Evolutionary conservation across 148 eudicot genomes (phyloP), one percentile per base, ranked within the genome.

Genomic region (Rhododendron williamsianum): DNA sequence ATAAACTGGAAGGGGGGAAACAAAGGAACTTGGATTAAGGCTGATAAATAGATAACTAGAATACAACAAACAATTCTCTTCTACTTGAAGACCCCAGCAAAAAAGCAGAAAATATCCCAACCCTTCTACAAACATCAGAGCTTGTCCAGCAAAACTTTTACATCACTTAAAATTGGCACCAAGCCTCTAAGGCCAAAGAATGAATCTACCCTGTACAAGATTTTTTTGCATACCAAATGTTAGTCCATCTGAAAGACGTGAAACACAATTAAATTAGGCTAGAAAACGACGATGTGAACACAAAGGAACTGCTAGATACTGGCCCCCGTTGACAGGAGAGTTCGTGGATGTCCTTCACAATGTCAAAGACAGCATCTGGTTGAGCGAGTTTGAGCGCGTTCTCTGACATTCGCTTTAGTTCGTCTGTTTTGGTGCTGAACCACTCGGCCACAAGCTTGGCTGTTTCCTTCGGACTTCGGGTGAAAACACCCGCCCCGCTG

Each of bases 401-500:
- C 86, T 94, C 96, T 2, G 99, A 97, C 97, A 94, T 91, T 86
- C 72, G 89, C 87, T 91, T 87, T 46, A 89, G 96, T 35, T 97
- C 96, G 1, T 93, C 93, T 1, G 85, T 80, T 78, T 95, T 95
- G 9, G 91, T 92, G 91, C 92, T 94, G 89, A 97, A 97, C 99
- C 99, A 97, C 84, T 92, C 96, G 0, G 96, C 89, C 5, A 97
- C 98, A 19, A 95, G 90, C 88, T 86, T 86, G 35, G 99, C 95
- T 27, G 98, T 95, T 84, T 94, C 98, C 77, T 93, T 92, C 3
- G 99, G 92, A 81, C 95, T 94, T 60, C 98, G 89, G 2, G 95
- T 95, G 91, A 97, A 97, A 1, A 97, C 96, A 21, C 99, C 99
- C 0, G 99, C 98, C 51, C 99, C 99, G 63, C 91, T 97, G 48